phyloP scores from a whole-genome alignment of 176 grass and related monocot species.

The Ensete glaucum region DNA sequence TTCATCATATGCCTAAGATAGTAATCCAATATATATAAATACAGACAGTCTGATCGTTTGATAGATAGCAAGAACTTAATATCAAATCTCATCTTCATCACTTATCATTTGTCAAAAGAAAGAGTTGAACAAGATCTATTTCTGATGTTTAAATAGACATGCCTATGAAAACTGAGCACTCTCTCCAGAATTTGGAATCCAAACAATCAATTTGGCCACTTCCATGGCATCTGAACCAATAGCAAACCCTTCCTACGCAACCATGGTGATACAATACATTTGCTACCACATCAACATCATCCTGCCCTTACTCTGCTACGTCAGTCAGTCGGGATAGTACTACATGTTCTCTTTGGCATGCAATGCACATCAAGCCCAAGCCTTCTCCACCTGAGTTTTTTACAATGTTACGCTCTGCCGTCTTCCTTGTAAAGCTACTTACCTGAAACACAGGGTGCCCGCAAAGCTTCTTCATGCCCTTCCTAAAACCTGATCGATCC shows the following conservation, averaged over 20 bases:
- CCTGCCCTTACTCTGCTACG: background rate
- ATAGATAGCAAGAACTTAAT: no score
- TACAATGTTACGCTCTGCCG: conserved; percentile 42
- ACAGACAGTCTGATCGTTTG: no score
- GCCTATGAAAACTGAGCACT: background rate
- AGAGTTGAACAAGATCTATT: no score
- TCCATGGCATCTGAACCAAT: background rate
- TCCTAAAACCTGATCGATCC: conserved; percentile 80
- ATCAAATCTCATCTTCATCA: no score
- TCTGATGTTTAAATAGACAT: background rate
- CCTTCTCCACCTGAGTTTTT: conserved; percentile 56
- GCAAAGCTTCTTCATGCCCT: conserved; percentile 75
- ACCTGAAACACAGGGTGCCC: conserved; percentile 87
- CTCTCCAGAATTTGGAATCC: no score
- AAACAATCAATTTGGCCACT: background rate
- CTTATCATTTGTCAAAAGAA: no score
- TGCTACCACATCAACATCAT: background rate
- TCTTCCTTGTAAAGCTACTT: conserved; percentile 69
- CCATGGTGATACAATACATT: background rate
- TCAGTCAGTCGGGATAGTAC: background rate
- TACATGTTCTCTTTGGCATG: background rate
- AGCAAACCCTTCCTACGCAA: background rate
- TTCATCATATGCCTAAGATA: no score
- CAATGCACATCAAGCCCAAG: conserved; percentile 49
- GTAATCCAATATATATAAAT: no score